A percentile compares a stretch with the other conserved stretches of the same genome.
These are phyloP conservation scores for Apocynum venetum DNA, from an alignment of 257 asterid species.

Conservation along the genomic window DNA sequence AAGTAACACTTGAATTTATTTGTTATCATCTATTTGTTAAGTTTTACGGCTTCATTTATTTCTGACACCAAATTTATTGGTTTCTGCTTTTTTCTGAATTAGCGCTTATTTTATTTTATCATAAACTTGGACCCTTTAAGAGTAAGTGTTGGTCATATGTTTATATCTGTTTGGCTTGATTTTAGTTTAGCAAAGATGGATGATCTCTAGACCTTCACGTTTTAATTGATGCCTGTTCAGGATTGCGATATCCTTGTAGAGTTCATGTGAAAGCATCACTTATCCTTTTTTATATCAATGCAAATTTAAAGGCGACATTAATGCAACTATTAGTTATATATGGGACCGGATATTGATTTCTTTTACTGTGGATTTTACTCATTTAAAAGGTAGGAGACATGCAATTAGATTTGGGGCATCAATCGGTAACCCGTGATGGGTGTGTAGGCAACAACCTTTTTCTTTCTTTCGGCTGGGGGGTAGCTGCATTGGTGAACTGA, in stretches of 20 bases:
- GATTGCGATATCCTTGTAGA: background rate
- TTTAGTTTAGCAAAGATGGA: background rate
- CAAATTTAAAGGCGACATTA: background rate
- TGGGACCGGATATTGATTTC: background rate
- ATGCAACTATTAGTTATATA: background rate
- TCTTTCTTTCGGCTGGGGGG: no score
- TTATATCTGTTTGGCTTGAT: background rate
- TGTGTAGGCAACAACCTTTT: no score
- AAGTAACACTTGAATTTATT: background rate
- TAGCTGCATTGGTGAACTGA: background rate
- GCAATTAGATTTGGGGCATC: background rate
- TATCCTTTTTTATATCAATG: background rate
- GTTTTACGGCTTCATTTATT: background rate
- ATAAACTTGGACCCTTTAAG: background rate
- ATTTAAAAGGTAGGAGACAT: background rate
- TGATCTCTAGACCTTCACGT: background rate
- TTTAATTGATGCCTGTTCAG: background rate
- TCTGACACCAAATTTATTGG: background rate
- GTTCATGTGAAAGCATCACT: background rate
- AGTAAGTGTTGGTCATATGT: background rate
- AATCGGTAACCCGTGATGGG: background rate
- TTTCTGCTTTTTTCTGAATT: background rate
- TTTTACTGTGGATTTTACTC: background rate
- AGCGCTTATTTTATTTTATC: background rate
- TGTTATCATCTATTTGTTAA: background rate